Evolutionary conservation across 208 protist species (phyloP).

Genomic region (Leishmania tropica): DNA sequence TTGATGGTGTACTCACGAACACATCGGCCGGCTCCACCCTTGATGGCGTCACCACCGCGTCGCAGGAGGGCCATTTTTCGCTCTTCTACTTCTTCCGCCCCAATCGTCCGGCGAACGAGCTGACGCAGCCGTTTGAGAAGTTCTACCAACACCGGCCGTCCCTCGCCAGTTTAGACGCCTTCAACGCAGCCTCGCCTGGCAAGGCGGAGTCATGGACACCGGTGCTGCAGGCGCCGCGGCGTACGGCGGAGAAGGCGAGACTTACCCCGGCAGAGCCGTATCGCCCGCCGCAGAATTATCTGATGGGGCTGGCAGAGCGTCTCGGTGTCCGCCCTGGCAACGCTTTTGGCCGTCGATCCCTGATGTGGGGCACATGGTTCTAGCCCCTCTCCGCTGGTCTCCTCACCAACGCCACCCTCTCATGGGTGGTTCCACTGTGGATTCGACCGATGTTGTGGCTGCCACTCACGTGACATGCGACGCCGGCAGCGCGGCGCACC

Average conservation of each 20-base stretch:
- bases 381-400: constrained; percentile 12
- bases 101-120: constrained; percentile 77
- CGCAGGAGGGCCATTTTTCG: constrained; percentile 42
- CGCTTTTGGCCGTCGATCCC: constrained; percentile 77
- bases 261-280: constrained; percentile 62
- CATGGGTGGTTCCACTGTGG: not conserved
- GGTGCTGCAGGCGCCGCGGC: constrained; percentile 58
- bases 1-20: constrained; percentile 34
- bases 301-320: constrained; percentile 88
- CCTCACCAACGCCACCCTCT: not conserved
- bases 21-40: constrained; percentile 44
- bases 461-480: not conserved
- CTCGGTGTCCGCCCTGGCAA: constrained; percentile 77
- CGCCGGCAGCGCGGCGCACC: not conserved
- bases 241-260: constrained; percentile 21
- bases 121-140: constrained; percentile 75
- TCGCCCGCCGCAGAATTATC: constrained; percentile 77
- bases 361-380: constrained; percentile 93
- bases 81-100: constrained; percentile 85
- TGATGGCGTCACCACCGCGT: constrained; percentile 17
- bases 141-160: constrained; percentile 72
- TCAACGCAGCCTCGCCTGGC: constrained; percentile 9
- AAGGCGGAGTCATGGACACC: constrained; percentile 43
- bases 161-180: constrained; percentile 21
- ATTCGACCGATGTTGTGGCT: not conserved